Evolutionary conservation across 306 rosid genomes (phyloP).

Genomic region (Hylodesmum podocarpum): DNA sequence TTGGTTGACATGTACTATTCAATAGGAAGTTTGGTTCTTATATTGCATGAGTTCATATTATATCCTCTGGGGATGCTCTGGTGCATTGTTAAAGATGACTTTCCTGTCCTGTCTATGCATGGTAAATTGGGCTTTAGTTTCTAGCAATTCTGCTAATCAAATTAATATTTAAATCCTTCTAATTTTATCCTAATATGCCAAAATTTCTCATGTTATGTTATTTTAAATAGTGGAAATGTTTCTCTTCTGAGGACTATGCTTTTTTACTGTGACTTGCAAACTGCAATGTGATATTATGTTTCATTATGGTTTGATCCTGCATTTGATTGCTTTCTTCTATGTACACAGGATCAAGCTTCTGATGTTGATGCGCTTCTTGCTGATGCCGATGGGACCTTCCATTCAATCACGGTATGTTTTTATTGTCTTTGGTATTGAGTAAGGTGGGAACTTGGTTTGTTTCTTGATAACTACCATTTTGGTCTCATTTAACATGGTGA

Average conservation of each 20-base stretch:
- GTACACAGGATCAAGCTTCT: slow-evolving; percentile 66
- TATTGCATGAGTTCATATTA: neutral
- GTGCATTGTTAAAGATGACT: neutral
- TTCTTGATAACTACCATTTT: too few species aligned
- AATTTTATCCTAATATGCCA: neutral
- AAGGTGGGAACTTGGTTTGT: slow-evolving; percentile 23
- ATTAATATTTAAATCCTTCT: neutral
- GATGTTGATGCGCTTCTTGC: slow-evolving; percentile 62
- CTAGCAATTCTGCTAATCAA: neutral
- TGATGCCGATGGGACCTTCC: slow-evolving; percentile 76
- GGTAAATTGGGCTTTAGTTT: neutral
- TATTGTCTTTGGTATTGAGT: neutral
- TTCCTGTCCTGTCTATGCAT: neutral
- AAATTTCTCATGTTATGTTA: neutral
- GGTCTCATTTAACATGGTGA: too few species aligned
- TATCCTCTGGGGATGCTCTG: neutral
- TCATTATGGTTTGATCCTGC: slow-evolving; percentile 15
- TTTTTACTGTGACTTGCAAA: neutral
- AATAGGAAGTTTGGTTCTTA: slow-evolving; percentile 70
- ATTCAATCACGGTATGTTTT: slow-evolving; percentile 71
- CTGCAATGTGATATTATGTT: slow-evolving; percentile 13
- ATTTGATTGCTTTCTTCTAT: slow-evolving; percentile 15
- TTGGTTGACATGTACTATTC: slow-evolving; percentile 76
- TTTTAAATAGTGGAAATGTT: slow-evolving; percentile 3
- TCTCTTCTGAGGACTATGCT: neutral